These are phyloP conservation scores for Nephromyces sp. DNA, from an alignment of 169 alveolate genomes.

Conservation along the genomic window DNA sequence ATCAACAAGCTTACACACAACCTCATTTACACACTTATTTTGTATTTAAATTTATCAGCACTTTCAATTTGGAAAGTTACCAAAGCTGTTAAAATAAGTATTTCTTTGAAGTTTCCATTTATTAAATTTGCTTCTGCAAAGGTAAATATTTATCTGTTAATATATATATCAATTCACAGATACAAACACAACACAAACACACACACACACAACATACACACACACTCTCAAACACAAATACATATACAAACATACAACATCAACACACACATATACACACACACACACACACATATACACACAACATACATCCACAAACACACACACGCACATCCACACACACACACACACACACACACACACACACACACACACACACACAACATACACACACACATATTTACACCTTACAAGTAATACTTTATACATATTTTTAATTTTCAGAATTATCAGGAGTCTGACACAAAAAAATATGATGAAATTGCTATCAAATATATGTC, in stretches of 20 bases:
- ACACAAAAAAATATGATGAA: conserved; percentile 79
- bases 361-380: background rate
- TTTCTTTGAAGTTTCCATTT: no score
- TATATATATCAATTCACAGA: no score
- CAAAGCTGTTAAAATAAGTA: conserved; percentile 82
- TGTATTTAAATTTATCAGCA: conserved; percentile 28
- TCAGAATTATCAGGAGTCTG: conserved; percentile 62
- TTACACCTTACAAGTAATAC: background rate
- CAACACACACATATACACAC: background rate
- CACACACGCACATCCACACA: background rate
- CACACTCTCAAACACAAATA: no score
- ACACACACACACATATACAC: background rate
- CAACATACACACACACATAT: background rate
- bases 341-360: background rate
- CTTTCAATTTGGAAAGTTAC: conserved; percentile 86
- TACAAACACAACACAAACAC: no score
- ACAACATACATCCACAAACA: background rate
- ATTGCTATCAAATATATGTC: conserved; percentile 82
- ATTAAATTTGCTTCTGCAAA: no score
- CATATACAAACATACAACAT: no score
- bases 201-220: no score
- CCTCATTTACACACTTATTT: no score
- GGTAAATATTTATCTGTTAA: no score
- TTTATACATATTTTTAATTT: background rate
- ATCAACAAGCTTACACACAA: no score